Base-by-base conservation (phyloP, 169 alveolate species). In the Cryptosporidium viatorum region DNA sequence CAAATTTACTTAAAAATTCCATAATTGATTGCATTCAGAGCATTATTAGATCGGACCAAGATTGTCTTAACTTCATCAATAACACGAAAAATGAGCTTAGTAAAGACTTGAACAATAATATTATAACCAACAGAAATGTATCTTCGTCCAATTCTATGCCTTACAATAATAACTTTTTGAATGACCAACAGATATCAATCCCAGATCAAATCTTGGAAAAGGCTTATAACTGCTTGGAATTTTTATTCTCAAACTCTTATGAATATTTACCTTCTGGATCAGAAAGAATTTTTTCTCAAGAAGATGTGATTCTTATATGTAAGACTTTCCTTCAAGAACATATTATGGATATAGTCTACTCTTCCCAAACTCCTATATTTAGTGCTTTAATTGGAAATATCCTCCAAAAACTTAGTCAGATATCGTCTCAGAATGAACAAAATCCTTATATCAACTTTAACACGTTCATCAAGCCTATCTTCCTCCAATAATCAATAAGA, bases 271-370 rank as follows among this genome's bases (percentile, higher is more conserved):
- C 67, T n/a, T 55, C 67, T 26, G 67, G 67, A 21, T 21, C 67
- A 10, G 67, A 45, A 37, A 33, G n/a, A 4, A 45, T 70, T 2
- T 26, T 70, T 70, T 45, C 48, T 48, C 62, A 70, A 23, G 69
- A 70, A 70, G 84, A 70, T 45, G 7, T 70, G 3, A 43, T 70
- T 26, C 16, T 70, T 14, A 48, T 70, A 12, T 70, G 68, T 12
- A 70, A 51, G 43, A 35, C 62, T 1, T 70, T 70, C 9, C 35
- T 70, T 14, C 69, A 70, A 45, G 84, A 70, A n/a, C 58, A 70
- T 31, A 70, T 70, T 21, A 26, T 21, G 23, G 84, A 70, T 6
- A 70, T 26, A 18, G 39, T 3, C 39, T 70, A 8, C 16, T 41
- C 69, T 5, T 21, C 29, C 7, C 67, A n/a, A 55, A 48, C 51